Conservation (phyloP, 164 flowering plant genomes). For the Brasenia schreberi region DNA sequence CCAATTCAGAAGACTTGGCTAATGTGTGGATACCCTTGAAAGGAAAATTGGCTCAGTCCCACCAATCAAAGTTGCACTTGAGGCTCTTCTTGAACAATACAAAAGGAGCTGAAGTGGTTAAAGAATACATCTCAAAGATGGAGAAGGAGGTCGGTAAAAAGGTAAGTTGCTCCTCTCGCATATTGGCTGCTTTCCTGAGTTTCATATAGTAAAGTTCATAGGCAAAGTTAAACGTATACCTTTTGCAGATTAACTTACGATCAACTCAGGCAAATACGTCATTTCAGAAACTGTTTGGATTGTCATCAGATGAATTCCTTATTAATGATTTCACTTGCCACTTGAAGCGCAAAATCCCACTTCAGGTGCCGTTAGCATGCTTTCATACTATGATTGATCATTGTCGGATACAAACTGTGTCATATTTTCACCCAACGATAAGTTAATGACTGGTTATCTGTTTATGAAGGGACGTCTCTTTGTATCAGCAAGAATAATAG, state of each 20-base stretch:
- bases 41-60: conserved; percentile 81
- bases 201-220: neutral
- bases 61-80: conserved; percentile 78
- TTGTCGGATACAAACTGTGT: neutral
- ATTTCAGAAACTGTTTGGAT: conserved; percentile 83
- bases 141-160: conserved; percentile 96
- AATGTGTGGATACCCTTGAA: conserved; percentile 87
- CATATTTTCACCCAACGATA: neutral
- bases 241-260: conserved; percentile 53
- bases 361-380: conserved; percentile 51
- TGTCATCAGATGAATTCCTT: conserved; percentile 93
- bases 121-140: conserved; percentile 70
- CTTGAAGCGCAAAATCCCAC: conserved; percentile 81
- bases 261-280: conserved; percentile 93
- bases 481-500: conserved; percentile 81
- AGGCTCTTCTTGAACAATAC: conserved; percentile 77
- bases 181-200: neutral
- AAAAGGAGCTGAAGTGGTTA: conserved; percentile 49
- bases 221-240: neutral
- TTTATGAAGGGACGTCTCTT: conserved; percentile 82
- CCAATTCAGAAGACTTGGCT: conserved; percentile 61
- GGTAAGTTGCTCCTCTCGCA: conserved; percentile 19
- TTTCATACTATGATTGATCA: neutral
- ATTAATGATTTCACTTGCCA: conserved; percentile 95
- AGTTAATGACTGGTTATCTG: neutral